Base-by-base conservation (phyloP, 257 asterid species). In the Scutellaria barbata region DNA sequence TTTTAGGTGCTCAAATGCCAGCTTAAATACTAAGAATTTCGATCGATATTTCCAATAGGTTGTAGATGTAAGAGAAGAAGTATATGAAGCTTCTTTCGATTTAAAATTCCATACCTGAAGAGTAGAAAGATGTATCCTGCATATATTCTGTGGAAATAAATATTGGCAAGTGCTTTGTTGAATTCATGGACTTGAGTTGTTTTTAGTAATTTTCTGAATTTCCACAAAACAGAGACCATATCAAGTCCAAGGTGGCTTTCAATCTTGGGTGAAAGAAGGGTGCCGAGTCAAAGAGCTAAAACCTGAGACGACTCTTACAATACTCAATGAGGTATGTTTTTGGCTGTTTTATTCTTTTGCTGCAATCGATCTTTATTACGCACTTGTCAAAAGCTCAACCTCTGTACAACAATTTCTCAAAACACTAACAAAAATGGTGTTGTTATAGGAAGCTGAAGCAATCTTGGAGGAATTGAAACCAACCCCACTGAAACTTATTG, bases 181-280 rank as follows among this genome's bases (percentile, higher is more conserved):
- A 25, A 3, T 61, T 13, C 35, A 13, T 50, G 33, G 7, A 50
- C 42, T 66, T 77, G 18, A 13, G 8, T 55, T 46, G 5, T 18
- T 45, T 22, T 48, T 9, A 33, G 55, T 63, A 54, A 61, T 47
- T 66, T 63, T 54, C 13, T 58, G 30, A 11, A 33, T 35, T 53
- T 68, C 48, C 51, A 50, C 45, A 72, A 35, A 63, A 70, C 80
- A 92, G 98, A 80, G 72, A 68, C 85, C 98, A 22, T 90, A 90
- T 76, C 84, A 84, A 75, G 88, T 92, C 76, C 82, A 81, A 74
- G 98, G 97, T 63, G 98, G 98, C 75, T 92, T 92, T 81, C 92
- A 59, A 48, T 87, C 97, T 56, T 92, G 98, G 98, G 86, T 76
- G 72, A 74, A 81, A 30, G 91, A 82, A 72, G 97, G 95, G 43